Percentiles rank a stretch among this genome's conserved stretches.
Conservation (phyloP, 2,329 filamentous ascomycete species). For the Blumeria hordei region DNA sequence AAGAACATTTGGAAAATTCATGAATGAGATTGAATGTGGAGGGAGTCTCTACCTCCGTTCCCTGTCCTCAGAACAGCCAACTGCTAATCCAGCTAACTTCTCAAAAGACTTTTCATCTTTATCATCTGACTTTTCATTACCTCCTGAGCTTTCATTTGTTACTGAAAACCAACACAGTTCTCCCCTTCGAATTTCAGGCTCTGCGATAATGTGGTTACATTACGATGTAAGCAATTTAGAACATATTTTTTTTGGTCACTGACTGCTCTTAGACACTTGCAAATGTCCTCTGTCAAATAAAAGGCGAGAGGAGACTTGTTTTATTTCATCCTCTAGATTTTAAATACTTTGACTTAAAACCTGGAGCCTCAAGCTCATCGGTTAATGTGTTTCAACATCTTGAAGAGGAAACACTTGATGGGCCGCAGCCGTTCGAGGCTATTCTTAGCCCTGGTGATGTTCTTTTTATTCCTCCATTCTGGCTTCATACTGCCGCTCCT, state of each 20-base stretch:
- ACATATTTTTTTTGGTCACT: neutral
- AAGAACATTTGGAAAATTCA: conserved; percentile 40
- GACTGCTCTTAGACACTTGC: conserved; percentile 42
- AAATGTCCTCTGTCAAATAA: conserved; percentile 62
- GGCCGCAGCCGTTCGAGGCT: conserved; percentile 41
- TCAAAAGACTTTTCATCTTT: conserved; percentile 46
- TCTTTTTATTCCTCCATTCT: conserved; percentile 59
- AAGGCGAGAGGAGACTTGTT: conserved; percentile 46
- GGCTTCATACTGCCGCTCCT: conserved; percentile 55
- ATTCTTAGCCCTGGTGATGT: conserved; percentile 47
- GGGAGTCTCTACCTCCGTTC: conserved; percentile 54
- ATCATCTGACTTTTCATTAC: conserved; percentile 44
- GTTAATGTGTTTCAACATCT: conserved; percentile 41
- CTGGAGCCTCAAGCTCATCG: conserved; percentile 60
- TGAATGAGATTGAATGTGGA: conserved; percentile 32
- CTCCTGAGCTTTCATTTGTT: conserved; percentile 33
- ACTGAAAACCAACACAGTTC: conserved; percentile 48
- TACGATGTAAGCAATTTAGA: conserved; percentile 37
- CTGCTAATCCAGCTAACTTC: conserved; percentile 44
- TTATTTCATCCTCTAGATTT: conserved; percentile 64
- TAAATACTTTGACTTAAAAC: conserved; percentile 39
- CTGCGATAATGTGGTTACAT: conserved; percentile 72
- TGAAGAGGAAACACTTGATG: conserved; percentile 17
- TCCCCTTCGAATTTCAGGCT: conserved; percentile 54
- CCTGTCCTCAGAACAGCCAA: conserved; percentile 43